Conservation (phyloP, 2,329 filamentous ascomycete genomes). For the Fusarium nelsonii region DNA sequence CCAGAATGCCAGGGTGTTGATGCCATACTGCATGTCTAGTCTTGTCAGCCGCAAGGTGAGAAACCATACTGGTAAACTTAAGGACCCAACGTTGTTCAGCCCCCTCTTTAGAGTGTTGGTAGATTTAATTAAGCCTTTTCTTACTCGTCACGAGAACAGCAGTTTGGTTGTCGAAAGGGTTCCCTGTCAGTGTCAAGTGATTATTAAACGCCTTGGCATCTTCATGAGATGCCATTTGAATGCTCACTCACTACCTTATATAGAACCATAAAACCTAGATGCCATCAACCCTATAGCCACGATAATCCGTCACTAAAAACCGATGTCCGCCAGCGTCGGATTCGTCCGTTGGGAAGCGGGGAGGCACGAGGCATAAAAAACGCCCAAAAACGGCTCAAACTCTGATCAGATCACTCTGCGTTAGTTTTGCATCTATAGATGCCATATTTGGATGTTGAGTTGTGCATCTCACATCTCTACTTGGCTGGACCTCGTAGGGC, state of each 20-base stretch:
- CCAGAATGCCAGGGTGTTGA: neutral
- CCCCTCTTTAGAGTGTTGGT: neutral
- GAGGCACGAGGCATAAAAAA: conserved; percentile 13
- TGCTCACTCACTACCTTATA: neutral
- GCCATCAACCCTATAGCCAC: conserved; percentile 9
- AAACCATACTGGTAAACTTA: conserved; percentile 5
- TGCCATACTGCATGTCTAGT: conserved; percentile 17
- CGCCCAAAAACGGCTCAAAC: conserved; percentile 23
- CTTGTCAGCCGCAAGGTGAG: conserved; percentile 15
- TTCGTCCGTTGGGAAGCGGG: conserved; percentile 14
- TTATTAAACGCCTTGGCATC: neutral
- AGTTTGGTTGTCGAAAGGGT: neutral
- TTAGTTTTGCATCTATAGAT: conserved; percentile 21
- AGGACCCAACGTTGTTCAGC: conserved; percentile 1
- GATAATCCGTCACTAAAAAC: neutral
- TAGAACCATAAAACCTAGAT: neutral
- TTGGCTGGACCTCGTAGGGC: conserved; percentile 30
- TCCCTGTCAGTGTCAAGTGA: conserved; percentile 18
- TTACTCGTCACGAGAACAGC: conserved; percentile 2
- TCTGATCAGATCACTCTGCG: conserved; percentile 29
- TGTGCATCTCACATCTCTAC: conserved; percentile 14
- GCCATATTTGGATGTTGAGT: conserved; percentile 27
- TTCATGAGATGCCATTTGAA: neutral
- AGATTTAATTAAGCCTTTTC: neutral
- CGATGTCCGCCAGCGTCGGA: neutral